Conservation (phyloP, 345 rosid species). For the Eucalyptus urophylla region DNA sequence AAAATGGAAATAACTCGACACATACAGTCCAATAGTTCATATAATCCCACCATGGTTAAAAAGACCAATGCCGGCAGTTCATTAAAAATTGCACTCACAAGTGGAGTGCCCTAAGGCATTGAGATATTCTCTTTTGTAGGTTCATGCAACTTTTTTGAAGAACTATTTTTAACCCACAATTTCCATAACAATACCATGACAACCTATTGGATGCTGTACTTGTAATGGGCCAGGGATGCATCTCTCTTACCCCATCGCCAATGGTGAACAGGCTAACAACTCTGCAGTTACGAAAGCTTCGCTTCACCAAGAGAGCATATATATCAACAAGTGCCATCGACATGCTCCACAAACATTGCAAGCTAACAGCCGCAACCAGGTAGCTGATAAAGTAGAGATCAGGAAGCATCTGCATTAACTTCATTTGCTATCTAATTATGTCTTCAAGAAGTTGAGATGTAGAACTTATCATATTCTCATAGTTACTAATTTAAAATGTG, state of each 20-base stretch:
- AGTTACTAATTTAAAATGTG: background rate
- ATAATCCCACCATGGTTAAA: background rate
- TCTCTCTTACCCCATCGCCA: constrained; percentile 69
- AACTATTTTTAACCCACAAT: background rate
- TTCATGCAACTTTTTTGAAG: background rate
- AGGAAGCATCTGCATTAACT: background rate
- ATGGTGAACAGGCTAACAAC: constrained; percentile 39
- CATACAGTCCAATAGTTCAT: background rate
- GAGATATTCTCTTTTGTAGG: background rate
- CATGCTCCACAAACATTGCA: constrained; percentile 77
- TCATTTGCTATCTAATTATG: background rate
- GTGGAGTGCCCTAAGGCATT: background rate
- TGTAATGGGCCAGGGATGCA: background rate
- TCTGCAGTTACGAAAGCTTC: constrained; percentile 42
- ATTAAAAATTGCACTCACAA: background rate
- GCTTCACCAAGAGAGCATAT: constrained; percentile 55
- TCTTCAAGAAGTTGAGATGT: background rate
- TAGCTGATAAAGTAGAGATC: constrained; percentile 29
- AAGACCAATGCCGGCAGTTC: background rate
- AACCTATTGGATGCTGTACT: background rate
- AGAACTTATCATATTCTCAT: background rate
- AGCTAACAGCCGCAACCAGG: constrained; percentile 54
- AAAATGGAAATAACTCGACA: background rate
- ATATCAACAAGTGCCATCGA: constrained; percentile 45
- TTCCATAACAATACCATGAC: background rate